phyloP scores from a whole-genome alignment of 331 rosid genomes.

The Erythrophleum ivorense region DNA sequence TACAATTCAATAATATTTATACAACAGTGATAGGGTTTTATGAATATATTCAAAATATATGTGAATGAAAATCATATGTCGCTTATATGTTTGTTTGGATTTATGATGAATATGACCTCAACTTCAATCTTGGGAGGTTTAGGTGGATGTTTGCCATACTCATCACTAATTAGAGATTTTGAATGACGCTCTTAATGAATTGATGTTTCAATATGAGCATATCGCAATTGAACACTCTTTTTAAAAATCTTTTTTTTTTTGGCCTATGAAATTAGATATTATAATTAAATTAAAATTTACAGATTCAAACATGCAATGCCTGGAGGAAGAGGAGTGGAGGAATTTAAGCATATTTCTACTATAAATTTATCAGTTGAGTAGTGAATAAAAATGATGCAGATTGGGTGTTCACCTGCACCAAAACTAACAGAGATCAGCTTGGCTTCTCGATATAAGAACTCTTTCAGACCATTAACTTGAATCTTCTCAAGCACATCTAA shows the following conservation, averaged over 20 bases:
- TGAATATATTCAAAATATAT: not conserved
- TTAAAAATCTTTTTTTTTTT: no score
- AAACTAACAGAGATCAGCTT: conserved; percentile 82
- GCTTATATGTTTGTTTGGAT: not conserved
- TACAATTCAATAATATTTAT: no score
- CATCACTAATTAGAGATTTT: no score
- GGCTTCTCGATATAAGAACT: conserved; percentile 83
- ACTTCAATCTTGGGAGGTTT: no score
- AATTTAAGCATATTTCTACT: no score
- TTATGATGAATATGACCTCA: no score
- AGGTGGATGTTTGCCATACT: no score
- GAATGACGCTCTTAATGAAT: no score
- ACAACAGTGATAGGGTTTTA: no score
- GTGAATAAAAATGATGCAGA: conserved; percentile 28
- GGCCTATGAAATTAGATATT: not conserved
- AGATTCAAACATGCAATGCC: not conserved
- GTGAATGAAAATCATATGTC: not conserved
- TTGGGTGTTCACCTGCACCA: conserved; percentile 74
- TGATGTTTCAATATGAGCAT: no score
- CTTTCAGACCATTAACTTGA: conserved; percentile 67
- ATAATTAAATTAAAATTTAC: no score
- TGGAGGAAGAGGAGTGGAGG: not conserved
- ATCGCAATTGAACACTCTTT: no score
- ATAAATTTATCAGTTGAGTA: not conserved
- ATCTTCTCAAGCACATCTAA: conserved; percentile 82